A percentile compares a stretch with the other conserved stretches of the same genome.
These are phyloP conservation scores for Glebionis coronaria DNA, from an alignment of 129 eudicot genomes.

Conservation along the genomic window DNA sequence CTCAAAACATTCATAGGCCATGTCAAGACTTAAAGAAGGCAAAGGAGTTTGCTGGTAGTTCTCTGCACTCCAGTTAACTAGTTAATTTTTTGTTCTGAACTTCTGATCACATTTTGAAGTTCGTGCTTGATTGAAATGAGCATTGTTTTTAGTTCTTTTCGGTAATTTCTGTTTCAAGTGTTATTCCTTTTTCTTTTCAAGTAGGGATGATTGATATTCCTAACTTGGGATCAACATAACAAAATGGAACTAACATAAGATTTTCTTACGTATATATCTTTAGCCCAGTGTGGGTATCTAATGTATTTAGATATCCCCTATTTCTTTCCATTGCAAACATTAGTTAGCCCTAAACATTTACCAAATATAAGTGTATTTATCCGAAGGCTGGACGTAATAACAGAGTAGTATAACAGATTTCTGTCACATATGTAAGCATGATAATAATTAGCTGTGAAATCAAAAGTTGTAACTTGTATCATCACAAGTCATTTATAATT, in stretches of 20 bases:
- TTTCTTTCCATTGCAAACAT: slow-evolving; percentile 1
- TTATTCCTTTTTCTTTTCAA: too few species aligned
- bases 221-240: slow-evolving; percentile 12
- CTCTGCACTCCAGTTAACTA: too few species aligned
- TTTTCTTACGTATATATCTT: background rate
- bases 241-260: background rate
- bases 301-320: background rate
- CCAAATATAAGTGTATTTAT: background rate
- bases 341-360: background rate
- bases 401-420: background rate
- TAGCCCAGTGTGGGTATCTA: background rate
- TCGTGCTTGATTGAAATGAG: too few species aligned
- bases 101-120: too few species aligned
- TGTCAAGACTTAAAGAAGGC: too few species aligned
- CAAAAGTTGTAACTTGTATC: slow-evolving; percentile 3
- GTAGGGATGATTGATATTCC: background rate
- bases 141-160: too few species aligned
- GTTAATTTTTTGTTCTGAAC: too few species aligned
- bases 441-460: slow-evolving; percentile 15
- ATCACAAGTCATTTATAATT: slow-evolving; percentile 4
- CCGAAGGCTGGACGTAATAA: background rate
- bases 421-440: slow-evolving; percentile 4
- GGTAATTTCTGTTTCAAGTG: too few species aligned
- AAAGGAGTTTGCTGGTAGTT: too few species aligned
- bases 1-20: too few species aligned